Base-by-base conservation (phyloP, 306 rosid genomes). In the Canavalia ensiformis region DNA sequence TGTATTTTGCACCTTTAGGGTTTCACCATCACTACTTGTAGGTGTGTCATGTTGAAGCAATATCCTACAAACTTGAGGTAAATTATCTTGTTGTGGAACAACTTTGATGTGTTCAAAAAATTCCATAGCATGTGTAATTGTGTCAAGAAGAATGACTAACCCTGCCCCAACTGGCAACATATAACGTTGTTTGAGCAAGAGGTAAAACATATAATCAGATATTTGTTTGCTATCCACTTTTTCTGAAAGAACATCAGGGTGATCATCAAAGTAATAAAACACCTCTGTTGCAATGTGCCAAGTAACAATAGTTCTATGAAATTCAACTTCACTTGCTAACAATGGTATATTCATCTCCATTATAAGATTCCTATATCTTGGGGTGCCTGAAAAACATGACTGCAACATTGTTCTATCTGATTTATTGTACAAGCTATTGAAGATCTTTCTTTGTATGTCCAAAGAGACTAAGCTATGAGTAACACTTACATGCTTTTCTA, bases 131-230 rank as follows among this genome's bases (percentile, higher is more conserved):
- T 59, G 12, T 3, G 31, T 59, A 2, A 59, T 31, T 3, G 41
- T 30, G n/a, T 31, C 66, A 3, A 0, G 41, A 31, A 59, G 39
- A 8, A 41, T 59, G 10, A 59, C 0, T 7, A 9, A 1, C 66
- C 41, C 66, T 30, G 66, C 39, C 10, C 66, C 66, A 3, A 59
- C 7, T 9, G 66, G 66, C 0, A 59, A 1, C 66, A 59, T 59
- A 12, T 59, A 12, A 9, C 66, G 37, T 57, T 57, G 35, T 1
- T 57, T 57, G 30, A 54, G 3, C 35, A 25, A 29, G 12, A 56
- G 63, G 31, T 54, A n/a, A 54, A 54, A n/a, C 59, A 28, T 57
- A 28, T 57, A 57, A 57, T 57, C 37, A 29, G 63, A 57, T 33
- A 57, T 57, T 11, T 7, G 35, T 57, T 57, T 57, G 34, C 63